Conservation (phyloP, 2,329 filamentous ascomycete species). For the Remersonia thermophila region DNA sequence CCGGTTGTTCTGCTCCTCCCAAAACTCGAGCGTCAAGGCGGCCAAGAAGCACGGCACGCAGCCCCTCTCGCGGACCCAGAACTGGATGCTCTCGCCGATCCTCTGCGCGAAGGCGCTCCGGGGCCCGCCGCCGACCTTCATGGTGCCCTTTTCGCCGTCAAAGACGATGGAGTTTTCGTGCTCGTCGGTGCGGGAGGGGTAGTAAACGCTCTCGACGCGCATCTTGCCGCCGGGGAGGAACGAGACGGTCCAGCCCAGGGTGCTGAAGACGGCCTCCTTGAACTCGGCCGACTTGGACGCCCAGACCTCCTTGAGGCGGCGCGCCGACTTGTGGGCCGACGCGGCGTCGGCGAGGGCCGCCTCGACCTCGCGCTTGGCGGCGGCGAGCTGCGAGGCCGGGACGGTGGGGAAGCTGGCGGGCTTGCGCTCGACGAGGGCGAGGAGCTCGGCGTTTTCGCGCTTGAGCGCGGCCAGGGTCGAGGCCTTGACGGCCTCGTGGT, state of each 20-base stretch:
- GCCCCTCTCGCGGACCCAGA: conserved; percentile 89
- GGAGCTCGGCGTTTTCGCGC: conserved; percentile 72
- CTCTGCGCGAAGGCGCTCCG: conserved; percentile 74
- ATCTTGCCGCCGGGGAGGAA: conserved; percentile 98
- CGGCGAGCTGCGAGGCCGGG: conserved; percentile 63
- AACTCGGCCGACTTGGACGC: conserved; percentile 84
- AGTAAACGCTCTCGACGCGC: conserved; percentile 76
- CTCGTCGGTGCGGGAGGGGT: conserved; percentile 55
- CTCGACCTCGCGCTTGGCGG: conserved; percentile 61
- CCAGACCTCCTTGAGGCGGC: conserved; percentile 87
- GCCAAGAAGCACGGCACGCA: conserved; percentile 90
- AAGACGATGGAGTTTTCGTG: conserved; percentile 70
- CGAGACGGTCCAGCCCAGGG: conserved; percentile 87
- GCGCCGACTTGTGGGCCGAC: conserved; percentile 69
- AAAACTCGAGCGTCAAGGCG: conserved; percentile 85
- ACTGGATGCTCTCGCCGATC: conserved; percentile 78
- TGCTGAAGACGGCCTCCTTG: conserved; percentile 82
- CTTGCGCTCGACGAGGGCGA: conserved; percentile 52
- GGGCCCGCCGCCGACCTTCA: conserved; percentile 92
- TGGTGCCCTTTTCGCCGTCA: conserved; percentile 85
- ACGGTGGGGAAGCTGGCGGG: conserved; percentile 45
- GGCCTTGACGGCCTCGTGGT: conserved; percentile 73
- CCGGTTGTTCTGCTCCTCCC: conserved; percentile 50
- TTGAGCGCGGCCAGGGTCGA: conserved; percentile 65
- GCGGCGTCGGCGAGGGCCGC: conserved; percentile 57